phyloP scores from a whole-genome alignment of 441 rosid species.

The Populus tomentosa region DNA sequence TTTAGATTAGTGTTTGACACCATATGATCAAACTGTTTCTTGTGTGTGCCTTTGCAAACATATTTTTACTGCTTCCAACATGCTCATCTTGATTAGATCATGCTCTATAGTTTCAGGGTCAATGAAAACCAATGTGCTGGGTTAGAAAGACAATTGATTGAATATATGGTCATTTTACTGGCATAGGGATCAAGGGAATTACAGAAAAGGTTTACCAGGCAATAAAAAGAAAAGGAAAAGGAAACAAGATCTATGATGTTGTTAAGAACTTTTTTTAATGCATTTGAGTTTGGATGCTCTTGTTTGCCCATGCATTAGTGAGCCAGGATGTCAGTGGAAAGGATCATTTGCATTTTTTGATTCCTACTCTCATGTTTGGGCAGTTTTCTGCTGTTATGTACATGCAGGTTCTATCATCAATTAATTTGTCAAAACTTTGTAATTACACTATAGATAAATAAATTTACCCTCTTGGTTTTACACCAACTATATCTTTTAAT shows the following conservation, averaged over 20 bases:
- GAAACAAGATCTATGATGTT: not conserved
- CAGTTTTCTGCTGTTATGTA: not conserved
- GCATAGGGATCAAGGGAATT: not conserved
- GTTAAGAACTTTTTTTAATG: not conserved
- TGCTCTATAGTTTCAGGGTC: not conserved
- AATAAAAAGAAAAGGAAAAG: not conserved
- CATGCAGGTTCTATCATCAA: not conserved
- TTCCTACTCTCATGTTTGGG: not conserved
- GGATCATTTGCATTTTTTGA: not conserved
- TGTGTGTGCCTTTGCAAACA: not conserved
- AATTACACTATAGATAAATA: not conserved
- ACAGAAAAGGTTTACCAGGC: not conserved
- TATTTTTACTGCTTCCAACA: not conserved
- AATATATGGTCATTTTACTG: not conserved
- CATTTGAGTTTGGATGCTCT: not conserved
- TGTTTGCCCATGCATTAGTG: not conserved
- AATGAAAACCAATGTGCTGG: not conserved
- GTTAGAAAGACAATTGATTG: not conserved
- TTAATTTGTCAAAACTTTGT: not conserved
- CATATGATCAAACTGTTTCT: not conserved
- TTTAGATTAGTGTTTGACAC: not conserved
- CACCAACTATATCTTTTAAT: slow-evolving; percentile 33
- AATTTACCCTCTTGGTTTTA: slow-evolving; percentile 9
- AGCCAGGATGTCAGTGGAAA: not conserved
- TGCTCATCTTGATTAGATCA: not conserved